These are phyloP conservation scores for Magnolia sinica DNA, from an alignment of 164 flowering plant species.

Conservation along the genomic window DNA sequence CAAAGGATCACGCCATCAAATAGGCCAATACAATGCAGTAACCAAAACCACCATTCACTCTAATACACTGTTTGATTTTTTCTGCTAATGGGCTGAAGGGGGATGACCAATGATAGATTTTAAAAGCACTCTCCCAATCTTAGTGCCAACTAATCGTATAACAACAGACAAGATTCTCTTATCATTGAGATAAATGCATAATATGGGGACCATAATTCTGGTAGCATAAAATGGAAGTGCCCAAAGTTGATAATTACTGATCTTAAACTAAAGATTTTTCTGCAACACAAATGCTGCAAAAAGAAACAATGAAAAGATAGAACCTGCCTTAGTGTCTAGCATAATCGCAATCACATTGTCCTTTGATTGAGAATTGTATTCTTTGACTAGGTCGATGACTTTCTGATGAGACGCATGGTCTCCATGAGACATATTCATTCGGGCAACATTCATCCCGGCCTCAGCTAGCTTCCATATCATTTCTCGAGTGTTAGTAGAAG, in stretches of 20 bases:
- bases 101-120: no score
- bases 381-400: slow-evolving; percentile 87
- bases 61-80: no score
- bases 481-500: slow-evolving; percentile 83
- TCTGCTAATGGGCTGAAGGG: no score
- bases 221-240: background rate
- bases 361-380: slow-evolving; percentile 77
- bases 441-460: slow-evolving; percentile 95
- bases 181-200: background rate
- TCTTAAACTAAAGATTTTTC: no score
- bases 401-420: slow-evolving; percentile 95
- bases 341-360: slow-evolving; percentile 87
- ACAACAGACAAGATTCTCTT: background rate
- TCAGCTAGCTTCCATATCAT: slow-evolving; percentile 99
- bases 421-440: slow-evolving; percentile 95
- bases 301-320: background rate
- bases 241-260: no score
- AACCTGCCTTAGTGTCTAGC: slow-evolving; percentile 85
- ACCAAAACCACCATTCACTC: no score
- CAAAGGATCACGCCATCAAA: no score
- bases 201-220: background rate
- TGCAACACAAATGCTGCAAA: background rate
- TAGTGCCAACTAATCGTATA: background rate
- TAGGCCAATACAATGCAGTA: no score
- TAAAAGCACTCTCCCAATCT: background rate